phyloP scores from a whole-genome alignment of 768 basidiomycete species.

The Trametes sanguinea region DNA sequence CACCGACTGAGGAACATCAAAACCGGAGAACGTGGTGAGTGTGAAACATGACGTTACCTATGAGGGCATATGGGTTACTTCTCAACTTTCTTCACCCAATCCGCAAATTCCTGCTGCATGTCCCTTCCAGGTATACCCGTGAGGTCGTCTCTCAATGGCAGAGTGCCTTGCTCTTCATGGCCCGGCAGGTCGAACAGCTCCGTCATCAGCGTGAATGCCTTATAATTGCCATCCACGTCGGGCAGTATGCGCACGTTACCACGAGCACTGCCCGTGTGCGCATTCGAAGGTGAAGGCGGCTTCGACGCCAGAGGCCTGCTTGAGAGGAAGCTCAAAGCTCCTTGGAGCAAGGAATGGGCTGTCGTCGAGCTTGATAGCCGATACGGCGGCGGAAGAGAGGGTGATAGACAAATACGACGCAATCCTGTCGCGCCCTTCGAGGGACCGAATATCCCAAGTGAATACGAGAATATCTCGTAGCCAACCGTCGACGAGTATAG shows the following conservation, averaged over 20 bases:
- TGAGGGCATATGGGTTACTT: slow-evolving; percentile 37
- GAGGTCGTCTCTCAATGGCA: slow-evolving; percentile 37
- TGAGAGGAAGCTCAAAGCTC: slow-evolving; percentile 15
- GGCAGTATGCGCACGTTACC: slow-evolving; percentile 39
- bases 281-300: slow-evolving; percentile 43
- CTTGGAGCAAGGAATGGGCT: slow-evolving; percentile 23
- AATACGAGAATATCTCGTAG: slow-evolving; percentile 46
- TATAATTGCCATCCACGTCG: slow-evolving; percentile 32
- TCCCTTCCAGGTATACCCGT: slow-evolving; percentile 39
- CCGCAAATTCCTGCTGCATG: slow-evolving; percentile 31
- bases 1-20: slow-evolving; percentile 45
- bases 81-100: slow-evolving; percentile 41
- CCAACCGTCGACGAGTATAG: slow-evolving; percentile 34
- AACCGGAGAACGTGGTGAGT: background rate
- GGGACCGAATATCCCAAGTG: slow-evolving; percentile 44
- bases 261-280: slow-evolving; percentile 32
- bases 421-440: slow-evolving; percentile 39
- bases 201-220: slow-evolving; percentile 40
- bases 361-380: slow-evolving; percentile 33
- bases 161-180: slow-evolving; percentile 36
- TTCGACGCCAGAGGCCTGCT: slow-evolving; percentile 32
- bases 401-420: slow-evolving; percentile 33
- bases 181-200: slow-evolving; percentile 37
- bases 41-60: background rate
- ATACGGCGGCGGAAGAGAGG: slow-evolving; percentile 28